phyloP scores from a whole-genome alignment of 148 eudicot species.

The Spergularia marina region DNA sequence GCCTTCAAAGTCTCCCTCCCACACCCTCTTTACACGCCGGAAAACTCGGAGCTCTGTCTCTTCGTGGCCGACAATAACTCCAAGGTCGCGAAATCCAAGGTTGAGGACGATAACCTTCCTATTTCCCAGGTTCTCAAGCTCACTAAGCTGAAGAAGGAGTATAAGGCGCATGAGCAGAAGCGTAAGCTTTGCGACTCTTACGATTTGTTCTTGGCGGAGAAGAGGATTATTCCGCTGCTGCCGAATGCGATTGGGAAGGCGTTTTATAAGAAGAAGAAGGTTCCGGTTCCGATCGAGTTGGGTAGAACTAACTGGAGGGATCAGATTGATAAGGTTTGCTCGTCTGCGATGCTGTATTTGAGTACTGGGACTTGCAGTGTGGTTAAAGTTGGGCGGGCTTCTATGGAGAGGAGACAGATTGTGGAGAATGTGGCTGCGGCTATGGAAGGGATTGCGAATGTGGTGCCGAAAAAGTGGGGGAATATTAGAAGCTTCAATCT shows the following conservation, averaged over 20 bases:
- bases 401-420: conserved; percentile 50
- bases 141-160: conserved; percentile 50
- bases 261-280: conserved; percentile 62
- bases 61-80: conserved; percentile 49
- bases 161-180: conserved; percentile 59
- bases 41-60: conserved; percentile 43
- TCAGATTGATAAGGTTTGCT: conserved; percentile 64
- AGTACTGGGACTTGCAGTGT: conserved; percentile 76
- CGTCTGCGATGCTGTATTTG: conserved; percentile 51
- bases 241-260: conserved; percentile 57
- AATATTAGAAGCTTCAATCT: conserved; percentile 70
- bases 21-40: conserved; percentile 42
- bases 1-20: conserved; percentile 59
- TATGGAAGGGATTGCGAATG: conserved; percentile 47
- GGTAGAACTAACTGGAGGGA: conserved; percentile 63
- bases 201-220: conserved; percentile 64
- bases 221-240: conserved; percentile 49
- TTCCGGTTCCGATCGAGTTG: conserved; percentile 72
- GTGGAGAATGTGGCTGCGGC: conserved; percentile 67
- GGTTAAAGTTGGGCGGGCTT: conserved; percentile 52
- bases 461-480: conserved; percentile 63
- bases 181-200: conserved; percentile 64
- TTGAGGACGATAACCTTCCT: conserved; percentile 33
- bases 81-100: conserved; percentile 38
- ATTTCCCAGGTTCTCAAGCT: conserved; percentile 51